phyloP scores from a whole-genome alignment of 2,329 filamentous ascomycete species.

The Sporothrix variecibatus region DNA sequence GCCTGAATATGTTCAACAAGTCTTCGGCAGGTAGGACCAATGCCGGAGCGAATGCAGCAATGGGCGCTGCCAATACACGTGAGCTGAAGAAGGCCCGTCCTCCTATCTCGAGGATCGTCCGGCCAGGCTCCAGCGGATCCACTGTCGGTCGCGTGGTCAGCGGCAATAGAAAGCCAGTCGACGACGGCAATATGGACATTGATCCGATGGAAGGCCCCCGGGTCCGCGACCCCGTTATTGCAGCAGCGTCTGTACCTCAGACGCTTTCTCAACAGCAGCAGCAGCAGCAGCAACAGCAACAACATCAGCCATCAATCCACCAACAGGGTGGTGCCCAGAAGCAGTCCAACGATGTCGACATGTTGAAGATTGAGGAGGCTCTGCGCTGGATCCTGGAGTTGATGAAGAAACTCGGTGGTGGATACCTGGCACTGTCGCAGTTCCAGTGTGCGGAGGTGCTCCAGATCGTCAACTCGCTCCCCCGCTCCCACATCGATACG shows the following conservation, averaged over 20 bases:
- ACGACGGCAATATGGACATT: constrained; percentile 67
- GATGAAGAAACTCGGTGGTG: constrained; percentile 77
- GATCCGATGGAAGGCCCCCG: constrained; percentile 62
- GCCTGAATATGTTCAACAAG: constrained; percentile 69
- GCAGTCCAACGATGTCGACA: constrained; percentile 52
- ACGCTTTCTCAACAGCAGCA: constrained; percentile 26
- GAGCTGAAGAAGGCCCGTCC: constrained; percentile 85
- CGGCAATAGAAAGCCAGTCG: constrained; percentile 77
- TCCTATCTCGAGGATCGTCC: constrained; percentile 65
- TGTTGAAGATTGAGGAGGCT: constrained; percentile 70
- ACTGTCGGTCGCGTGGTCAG: constrained; percentile 85
- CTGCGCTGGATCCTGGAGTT: constrained; percentile 76
- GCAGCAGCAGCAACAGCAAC: constrained; percentile 11
- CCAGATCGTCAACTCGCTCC: constrained; percentile 69
- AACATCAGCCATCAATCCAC: neutral
- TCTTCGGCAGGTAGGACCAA: constrained; percentile 67
- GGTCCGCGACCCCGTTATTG: constrained; percentile 25
- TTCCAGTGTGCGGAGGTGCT: constrained; percentile 80
- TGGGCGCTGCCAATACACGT: constrained; percentile 63
- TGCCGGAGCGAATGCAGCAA: constrained; percentile 52
- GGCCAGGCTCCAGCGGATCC: constrained; percentile 65
- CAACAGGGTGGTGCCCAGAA: constrained; percentile 36
- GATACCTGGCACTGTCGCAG: constrained; percentile 74
- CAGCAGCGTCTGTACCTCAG: neutral
- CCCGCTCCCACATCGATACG: constrained; percentile 77